Conservation (phyloP, 352 stramenopile species). For the Globisporangium parvum region DNA sequence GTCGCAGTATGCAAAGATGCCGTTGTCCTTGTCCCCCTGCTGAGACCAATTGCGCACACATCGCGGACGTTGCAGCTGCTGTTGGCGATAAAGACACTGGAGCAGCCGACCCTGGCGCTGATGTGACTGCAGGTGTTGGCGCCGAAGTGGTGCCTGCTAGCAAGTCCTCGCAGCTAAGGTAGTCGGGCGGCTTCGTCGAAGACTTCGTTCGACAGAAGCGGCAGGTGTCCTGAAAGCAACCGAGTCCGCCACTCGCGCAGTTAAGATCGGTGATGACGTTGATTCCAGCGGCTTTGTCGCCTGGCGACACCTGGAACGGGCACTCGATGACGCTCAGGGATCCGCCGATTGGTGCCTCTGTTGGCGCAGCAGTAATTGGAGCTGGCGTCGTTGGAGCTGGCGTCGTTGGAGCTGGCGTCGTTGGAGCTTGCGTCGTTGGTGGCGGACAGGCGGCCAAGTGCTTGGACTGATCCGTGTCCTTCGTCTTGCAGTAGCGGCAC, state of each 20-base stretch:
- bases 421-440: not conserved
- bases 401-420: not conserved
- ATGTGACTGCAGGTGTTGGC: not conserved
- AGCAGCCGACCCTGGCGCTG: no score
- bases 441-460: not conserved
- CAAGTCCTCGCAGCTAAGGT: not conserved
- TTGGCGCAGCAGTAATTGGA: not conserved
- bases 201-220: slow-evolving; percentile 17
- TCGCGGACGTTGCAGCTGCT: not conserved
- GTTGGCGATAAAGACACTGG: not conserved
- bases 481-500: no score
- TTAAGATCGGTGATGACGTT: slow-evolving; percentile 9
- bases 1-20: slow-evolving; percentile 2
- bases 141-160: not conserved
- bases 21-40: not conserved
- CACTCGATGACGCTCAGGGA: slow-evolving; percentile 3
- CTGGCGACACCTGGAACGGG: slow-evolving; percentile 3
- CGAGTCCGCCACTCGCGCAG: slow-evolving; percentile 17
- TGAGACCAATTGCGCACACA: not conserved
- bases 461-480: no score
- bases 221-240: slow-evolving; percentile 19
- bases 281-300: slow-evolving; percentile 11
- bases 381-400: not conserved
- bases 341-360: not conserved
- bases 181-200: not conserved